These are phyloP conservation scores for Pigoraptor vietnamica DNA, from an alignment of 78 protist genomes.

Conservation along the genomic window DNA sequence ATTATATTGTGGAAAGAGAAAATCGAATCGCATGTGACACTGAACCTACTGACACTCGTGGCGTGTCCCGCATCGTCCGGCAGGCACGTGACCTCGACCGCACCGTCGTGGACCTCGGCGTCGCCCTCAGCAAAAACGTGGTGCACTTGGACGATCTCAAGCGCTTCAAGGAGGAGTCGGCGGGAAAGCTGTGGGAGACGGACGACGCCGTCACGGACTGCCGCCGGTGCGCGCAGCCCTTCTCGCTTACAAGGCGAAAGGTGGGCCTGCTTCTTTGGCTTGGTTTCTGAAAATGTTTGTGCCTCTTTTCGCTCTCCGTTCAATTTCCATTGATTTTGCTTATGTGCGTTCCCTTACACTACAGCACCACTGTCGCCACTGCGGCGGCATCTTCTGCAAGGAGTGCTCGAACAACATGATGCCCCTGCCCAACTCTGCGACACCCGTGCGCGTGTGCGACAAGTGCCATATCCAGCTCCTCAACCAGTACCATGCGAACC, in stretches of 20 bases:
- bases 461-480: background rate
- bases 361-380: background rate
- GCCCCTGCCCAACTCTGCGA: background rate
- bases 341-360: background rate
- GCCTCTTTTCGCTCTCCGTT: background rate
- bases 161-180: no score
- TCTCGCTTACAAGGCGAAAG: background rate
- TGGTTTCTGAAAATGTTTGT: background rate
- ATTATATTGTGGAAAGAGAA: no score
- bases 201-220: no score
- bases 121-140: no score
- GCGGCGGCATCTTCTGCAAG: background rate
- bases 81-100: no score
- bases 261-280: background rate
- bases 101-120: no score
- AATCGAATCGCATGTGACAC: no score
- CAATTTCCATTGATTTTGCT: background rate
- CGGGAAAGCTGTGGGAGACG: no score
- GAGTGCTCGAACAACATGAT: background rate
- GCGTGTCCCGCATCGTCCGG: no score
- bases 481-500: background rate
- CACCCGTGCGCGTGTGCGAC: slow-evolving; percentile 1
- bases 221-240: background rate
- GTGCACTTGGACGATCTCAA: no score
- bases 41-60: no score